Evolutionary conservation across 2,329 filamentous ascomycete genomes (phyloP).

Genomic region (Colletotrichum orchidophilum): DNA sequence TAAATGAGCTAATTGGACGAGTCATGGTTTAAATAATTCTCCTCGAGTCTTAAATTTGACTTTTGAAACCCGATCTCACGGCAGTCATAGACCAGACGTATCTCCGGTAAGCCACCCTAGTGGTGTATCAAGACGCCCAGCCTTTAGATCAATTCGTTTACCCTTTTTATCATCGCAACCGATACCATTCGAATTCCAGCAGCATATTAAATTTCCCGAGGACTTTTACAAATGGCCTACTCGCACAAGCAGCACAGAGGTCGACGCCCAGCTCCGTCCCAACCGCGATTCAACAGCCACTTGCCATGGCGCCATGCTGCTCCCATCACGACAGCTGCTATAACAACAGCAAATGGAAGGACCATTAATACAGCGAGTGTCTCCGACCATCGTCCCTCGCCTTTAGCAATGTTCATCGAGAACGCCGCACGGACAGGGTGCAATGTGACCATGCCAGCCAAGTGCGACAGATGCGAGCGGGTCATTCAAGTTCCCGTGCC

Average conservation of each 20-base stretch:
- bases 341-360: neutral
- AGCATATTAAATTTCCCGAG: neutral
- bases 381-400: neutral
- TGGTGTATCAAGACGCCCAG: neutral
- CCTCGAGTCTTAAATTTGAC: too few species aligned
- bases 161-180: neutral
- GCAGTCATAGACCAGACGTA: too few species aligned
- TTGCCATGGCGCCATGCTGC: neutral
- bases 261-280: neutral
- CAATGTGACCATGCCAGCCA: neutral
- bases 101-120: neutral
- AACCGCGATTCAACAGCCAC: neutral
- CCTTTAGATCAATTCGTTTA: too few species aligned
- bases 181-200: neutral
- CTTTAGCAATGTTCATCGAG: neutral
- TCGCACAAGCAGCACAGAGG: neutral
- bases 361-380: too few species aligned
- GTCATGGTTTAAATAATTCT: too few species aligned
- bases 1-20: too few species aligned
- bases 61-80: too few species aligned
- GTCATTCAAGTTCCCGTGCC: neutral
- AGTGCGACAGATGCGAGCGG: neutral
- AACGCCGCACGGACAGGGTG: neutral
- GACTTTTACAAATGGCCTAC: neutral
- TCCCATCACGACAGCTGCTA: too few species aligned